Evolutionary conservation across 2,329 filamentous ascomycete species (phyloP), one percentile per base, ranked within the genome.

Genomic region (Orbilia blumenaviensis): DNA sequence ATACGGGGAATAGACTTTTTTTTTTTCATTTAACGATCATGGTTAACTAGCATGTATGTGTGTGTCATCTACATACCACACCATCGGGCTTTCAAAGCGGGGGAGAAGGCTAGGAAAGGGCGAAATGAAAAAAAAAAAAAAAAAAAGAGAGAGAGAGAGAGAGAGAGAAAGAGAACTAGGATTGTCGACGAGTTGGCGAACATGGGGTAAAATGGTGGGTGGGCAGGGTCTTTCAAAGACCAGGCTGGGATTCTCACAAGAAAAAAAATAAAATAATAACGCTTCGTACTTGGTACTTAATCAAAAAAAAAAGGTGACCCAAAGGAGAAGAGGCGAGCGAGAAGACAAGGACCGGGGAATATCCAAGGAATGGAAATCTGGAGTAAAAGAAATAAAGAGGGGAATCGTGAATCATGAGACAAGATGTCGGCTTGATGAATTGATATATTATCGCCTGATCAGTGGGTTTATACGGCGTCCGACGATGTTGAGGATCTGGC

Each of bases 71-170:
- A 61, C 50, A 38, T 29, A 68, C 34, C 44, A 38, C 46, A 54
- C 63, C 32, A 61, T 75, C 71, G 71, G 71, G 16, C 50, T 75
- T 75, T 75, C 44, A 42, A 68, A 58, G 71, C 71, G 71, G 71
- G 71, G 71, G 71, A 38, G 34, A 56, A 27, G 34, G 23, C 21
- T 41, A 41, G 6, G 10, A 36, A 41, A 60, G 54, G 4, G 54
- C n/a, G n/a, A n/a, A n/a, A n/a, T n/a, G n/a, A n/a, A n/a, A n/a
- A 64, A 50, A 27, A 29, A n/a, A 7, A 50, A 52, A 36, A 14
- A 25, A 38, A 38, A 27, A 16, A 27, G 29, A 29, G 58, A 32
- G 14, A 25, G 3, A 16, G n/a, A 42, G 3, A 10, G 18, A 21
- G 9, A 16, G 29, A 32, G 23, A 32, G 32, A 21, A 25, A 34